Evolutionary conservation across 768 basidiomycete species (phyloP), one percentile per base, ranked within the genome.

Genomic region (Rhodosporidiobolus odoratus): DNA sequence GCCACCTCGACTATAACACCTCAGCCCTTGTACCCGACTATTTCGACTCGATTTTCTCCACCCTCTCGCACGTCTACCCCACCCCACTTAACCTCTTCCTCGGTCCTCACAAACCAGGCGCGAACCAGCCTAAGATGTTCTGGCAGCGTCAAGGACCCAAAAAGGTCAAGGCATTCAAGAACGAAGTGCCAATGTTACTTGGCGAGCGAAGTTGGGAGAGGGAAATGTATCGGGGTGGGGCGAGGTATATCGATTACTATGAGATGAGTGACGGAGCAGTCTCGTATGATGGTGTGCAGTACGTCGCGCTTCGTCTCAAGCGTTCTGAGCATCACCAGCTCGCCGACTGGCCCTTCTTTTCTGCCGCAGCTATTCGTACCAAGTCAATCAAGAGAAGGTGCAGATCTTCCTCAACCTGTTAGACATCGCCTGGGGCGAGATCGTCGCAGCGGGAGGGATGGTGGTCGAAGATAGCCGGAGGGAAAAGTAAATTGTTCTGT

Each of bases 341-440:
- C 12, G 1, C 47, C 32, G 19, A 1, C 9, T 0, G 12, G 13
- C 4, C 40, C 25, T 13, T 21, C 40, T n/a, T 45, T 21, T 34
- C 52, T 43, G 15, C 7, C 35, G 41, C 41, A 50, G 47, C 37
- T 52, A 38, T 30, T 38, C 27, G 1, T 38, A 38, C 50, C 53
- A 63, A 34, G 50, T 63, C 27, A 63, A 65, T 30, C n/a, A 56
- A 30, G 67, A 68, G 23, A 68, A 68, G 59, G 67, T 35, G 54
- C 52, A 62, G 15, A n/a, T 61, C 16, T 8, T 59, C 16, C 67
- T 68, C 32, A 68, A 56, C 27, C 27, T 56, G 7, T 45, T 68
- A 7, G 67, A 68, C 52, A 40, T 62, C 12, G 17, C 48, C 0
- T 68, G 60, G 58, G 54, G 54, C 34, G 38, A 68, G 52, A 45